A percentile compares a stretch with the other conserved stretches of the same genome.
These are phyloP conservation scores for Aspergillus versicolor DNA, from an alignment of 2,329 filamentous ascomycete species.

Conservation along the genomic window DNA sequence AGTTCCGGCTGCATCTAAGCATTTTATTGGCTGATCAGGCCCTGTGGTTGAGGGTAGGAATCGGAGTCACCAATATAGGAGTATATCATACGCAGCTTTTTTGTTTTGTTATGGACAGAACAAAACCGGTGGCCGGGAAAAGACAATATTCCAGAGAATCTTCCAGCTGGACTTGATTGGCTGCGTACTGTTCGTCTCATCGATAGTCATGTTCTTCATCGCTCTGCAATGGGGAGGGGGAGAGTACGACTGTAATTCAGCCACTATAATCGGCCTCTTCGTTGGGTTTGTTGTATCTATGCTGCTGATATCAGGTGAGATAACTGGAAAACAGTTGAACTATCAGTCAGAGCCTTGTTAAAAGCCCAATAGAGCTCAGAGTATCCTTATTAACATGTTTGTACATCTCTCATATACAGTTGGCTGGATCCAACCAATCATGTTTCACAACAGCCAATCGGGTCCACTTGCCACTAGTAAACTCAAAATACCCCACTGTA, in stretches of 20 bases:
- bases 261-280: conserved; percentile 42
- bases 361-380: too few species aligned
- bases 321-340: too few species aligned
- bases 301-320: neutral
- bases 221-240: conserved; percentile 59
- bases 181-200: conserved; percentile 50
- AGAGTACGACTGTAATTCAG: conserved; percentile 49
- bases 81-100: neutral
- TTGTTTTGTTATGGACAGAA: neutral
- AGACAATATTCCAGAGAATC: conserved; percentile 12
- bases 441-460: too few species aligned
- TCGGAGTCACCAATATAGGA: neutral
- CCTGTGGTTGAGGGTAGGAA: neutral
- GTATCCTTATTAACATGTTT: too few species aligned
- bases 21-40: too few species aligned
- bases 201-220: conserved; percentile 54
- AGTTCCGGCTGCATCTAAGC: too few species aligned
- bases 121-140: neutral
- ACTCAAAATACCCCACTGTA: too few species aligned
- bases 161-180: conserved; percentile 51
- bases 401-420: too few species aligned
- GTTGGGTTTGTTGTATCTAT: conserved; percentile 16
- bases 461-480: too few species aligned
- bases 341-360: too few species aligned
- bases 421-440: too few species aligned